These are phyloP conservation scores for Trapa incisa DNA, from an alignment of 345 rosid genomes.

Conservation along the genomic window DNA sequence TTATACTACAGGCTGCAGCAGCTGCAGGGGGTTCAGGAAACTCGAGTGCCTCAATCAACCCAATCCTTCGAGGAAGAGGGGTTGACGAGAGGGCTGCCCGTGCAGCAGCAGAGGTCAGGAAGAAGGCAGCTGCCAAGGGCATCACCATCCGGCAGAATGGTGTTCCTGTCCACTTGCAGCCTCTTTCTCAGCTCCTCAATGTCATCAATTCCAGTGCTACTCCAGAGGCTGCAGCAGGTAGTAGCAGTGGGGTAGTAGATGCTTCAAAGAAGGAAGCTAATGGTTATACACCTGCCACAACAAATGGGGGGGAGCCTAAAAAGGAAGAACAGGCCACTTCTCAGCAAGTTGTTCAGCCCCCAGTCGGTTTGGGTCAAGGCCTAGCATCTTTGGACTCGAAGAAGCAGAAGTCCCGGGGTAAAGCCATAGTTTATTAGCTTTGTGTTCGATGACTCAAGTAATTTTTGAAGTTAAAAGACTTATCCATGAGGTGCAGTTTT, in stretches of 20 bases:
- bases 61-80: slow-evolving; percentile 65
- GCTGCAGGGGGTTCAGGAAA: slow-evolving; percentile 57
- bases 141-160: slow-evolving; percentile 52
- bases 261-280: slow-evolving; percentile 29
- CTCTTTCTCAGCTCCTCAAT: slow-evolving; percentile 55
- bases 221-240: slow-evolving; percentile 21
- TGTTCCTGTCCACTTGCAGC: slow-evolving; percentile 73
- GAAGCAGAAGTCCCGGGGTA: slow-evolving; percentile 57
- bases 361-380: slow-evolving; percentile 81
- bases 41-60: slow-evolving; percentile 39
- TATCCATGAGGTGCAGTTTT: neutral
- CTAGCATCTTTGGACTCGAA: slow-evolving; percentile 57
- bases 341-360: slow-evolving; percentile 34
- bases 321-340: slow-evolving; percentile 21
- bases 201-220: slow-evolving; percentile 40
- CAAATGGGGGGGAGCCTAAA: slow-evolving; percentile 21
- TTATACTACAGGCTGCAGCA: slow-evolving; percentile 85
- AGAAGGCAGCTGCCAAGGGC: slow-evolving; percentile 89
- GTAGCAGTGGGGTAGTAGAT: slow-evolving; percentile 25
- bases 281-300: slow-evolving; percentile 21
- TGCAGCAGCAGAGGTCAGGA: slow-evolving; percentile 89
- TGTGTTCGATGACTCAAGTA: slow-evolving; percentile 1
- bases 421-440: slow-evolving; percentile 21
- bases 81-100: slow-evolving; percentile 96
- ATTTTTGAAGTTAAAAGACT: too few species aligned